A percentile compares a stretch with the other conserved stretches of the same genome.
phyloP scores from a whole-genome alignment of 495 filamentous ascomycete species.

The Neurospora tetrasperma region DNA sequence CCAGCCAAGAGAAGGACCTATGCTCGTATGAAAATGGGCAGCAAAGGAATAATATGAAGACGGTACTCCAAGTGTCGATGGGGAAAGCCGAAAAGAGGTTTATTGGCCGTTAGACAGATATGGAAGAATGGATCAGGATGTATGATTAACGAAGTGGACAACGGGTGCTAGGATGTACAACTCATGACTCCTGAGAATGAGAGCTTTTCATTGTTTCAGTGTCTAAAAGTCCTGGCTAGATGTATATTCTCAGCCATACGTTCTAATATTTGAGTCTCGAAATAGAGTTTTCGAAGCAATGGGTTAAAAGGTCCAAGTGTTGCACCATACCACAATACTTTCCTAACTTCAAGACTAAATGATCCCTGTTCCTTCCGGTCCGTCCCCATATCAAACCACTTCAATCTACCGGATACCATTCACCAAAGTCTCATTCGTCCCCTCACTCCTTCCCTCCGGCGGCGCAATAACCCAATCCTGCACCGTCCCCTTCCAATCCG shows the following conservation, averaged over 20 bases:
- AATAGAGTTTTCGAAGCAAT: not conserved
- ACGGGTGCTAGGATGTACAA: not conserved
- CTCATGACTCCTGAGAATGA: not conserved
- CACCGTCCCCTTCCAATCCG: conserved; percentile 73
- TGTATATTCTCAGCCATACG: no score
- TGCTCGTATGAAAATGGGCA: not conserved
- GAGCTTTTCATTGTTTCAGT: not conserved
- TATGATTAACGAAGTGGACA: not conserved
- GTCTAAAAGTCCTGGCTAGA: not conserved
- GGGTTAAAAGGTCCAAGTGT: not conserved
- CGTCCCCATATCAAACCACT: no score
- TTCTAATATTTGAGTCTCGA: no score
- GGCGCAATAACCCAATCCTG: conserved; percentile 60
- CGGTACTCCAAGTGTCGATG: not conserved
- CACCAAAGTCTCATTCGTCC: conserved; percentile 2
- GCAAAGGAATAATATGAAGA: not conserved
- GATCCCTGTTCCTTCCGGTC: not conserved
- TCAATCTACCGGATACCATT: conserved; percentile 20
- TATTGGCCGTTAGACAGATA: not conserved
- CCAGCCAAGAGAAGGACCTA: no score
- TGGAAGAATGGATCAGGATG: not conserved
- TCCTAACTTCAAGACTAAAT: not conserved
- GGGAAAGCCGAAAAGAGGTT: not conserved
- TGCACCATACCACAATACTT: not conserved
- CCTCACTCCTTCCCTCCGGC: conserved; percentile 22